These are phyloP conservation scores for Mallotus nudiflorus DNA, from an alignment of 345 rosid genomes.

Conservation along the genomic window DNA sequence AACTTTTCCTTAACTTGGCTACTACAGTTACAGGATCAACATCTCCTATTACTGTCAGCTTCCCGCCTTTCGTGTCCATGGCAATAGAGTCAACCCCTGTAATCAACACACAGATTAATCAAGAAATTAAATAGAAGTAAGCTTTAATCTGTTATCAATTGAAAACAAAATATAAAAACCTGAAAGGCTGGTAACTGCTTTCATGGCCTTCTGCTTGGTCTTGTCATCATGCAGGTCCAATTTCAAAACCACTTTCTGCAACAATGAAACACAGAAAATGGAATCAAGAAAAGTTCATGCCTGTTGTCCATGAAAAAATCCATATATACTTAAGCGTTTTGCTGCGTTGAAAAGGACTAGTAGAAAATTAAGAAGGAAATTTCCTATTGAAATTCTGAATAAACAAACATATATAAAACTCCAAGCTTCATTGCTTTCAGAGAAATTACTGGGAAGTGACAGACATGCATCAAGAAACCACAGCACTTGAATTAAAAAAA, in stretches of 20 bases:
- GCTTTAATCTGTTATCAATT: background rate
- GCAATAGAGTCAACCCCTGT: constrained; percentile 55
- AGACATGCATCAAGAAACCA: background rate
- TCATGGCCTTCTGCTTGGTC: constrained; percentile 53
- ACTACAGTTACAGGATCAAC: constrained; percentile 45
- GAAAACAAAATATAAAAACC: constrained; percentile 37
- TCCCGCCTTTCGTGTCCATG: constrained; percentile 52
- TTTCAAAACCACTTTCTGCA: constrained; percentile 68
- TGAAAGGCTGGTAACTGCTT: constrained; percentile 43
- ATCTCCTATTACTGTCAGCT: constrained; percentile 58
- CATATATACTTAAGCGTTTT: background rate
- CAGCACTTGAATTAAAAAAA: background rate
- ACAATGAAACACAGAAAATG: constrained; percentile 6
- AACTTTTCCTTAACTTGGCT: constrained; percentile 40
- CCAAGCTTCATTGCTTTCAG: background rate
- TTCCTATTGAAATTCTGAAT: background rate
- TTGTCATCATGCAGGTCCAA: constrained; percentile 49
- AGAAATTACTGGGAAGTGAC: background rate
- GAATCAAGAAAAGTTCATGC: background rate
- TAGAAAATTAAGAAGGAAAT: background rate
- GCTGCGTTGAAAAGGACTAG: background rate
- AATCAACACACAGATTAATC: background rate
- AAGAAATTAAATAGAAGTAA: background rate
- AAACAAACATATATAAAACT: background rate
- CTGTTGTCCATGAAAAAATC: background rate